These are phyloP conservation scores for Saitozyma sp. DNA, from an alignment of 768 basidiomycete species.

Conservation along the genomic window DNA sequence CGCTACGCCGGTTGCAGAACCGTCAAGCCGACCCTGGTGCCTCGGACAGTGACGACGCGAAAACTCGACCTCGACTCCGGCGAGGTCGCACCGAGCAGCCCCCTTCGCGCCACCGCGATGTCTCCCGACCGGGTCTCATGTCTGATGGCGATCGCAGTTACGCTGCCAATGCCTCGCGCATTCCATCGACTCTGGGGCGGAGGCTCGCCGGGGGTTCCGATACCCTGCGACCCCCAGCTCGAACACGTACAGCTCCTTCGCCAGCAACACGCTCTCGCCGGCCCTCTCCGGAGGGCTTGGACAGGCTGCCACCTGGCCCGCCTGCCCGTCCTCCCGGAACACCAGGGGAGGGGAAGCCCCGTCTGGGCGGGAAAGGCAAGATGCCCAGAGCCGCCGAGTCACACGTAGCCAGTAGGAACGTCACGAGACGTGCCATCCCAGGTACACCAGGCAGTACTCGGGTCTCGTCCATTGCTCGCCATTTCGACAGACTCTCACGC, in stretches of 20 bases:
- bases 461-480: constrained; percentile 83
- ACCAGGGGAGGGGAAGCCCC: constrained; percentile 25
- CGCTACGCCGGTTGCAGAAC: constrained; percentile 21
- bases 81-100: constrained; percentile 46
- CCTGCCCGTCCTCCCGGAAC: background rate
- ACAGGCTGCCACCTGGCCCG: constrained; percentile 1
- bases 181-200: constrained; percentile 16
- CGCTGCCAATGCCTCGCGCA: constrained; percentile 84
- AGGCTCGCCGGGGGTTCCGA: background rate
- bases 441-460: constrained; percentile 53
- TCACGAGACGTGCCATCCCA: constrained; percentile 10
- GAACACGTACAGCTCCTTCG: background rate
- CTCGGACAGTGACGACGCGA: constrained; percentile 74
- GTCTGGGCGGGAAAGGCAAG: constrained; percentile 47
- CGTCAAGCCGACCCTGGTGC: constrained; percentile 46
- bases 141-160: constrained; percentile 92
- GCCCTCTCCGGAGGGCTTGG: background rate
- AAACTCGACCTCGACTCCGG: constrained; percentile 37
- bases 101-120: constrained; percentile 25
- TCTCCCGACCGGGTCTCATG: constrained; percentile 58
- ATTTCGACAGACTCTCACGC: constrained; percentile 74
- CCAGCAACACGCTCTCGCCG: background rate
- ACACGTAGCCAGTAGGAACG: too few relatives aligned
- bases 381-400: constrained; percentile 17
- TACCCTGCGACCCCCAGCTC: background rate